These are phyloP conservation scores for Camellia lanceoleosa DNA, from an alignment of 148 eudicot genomes.

Conservation along the genomic window DNA sequence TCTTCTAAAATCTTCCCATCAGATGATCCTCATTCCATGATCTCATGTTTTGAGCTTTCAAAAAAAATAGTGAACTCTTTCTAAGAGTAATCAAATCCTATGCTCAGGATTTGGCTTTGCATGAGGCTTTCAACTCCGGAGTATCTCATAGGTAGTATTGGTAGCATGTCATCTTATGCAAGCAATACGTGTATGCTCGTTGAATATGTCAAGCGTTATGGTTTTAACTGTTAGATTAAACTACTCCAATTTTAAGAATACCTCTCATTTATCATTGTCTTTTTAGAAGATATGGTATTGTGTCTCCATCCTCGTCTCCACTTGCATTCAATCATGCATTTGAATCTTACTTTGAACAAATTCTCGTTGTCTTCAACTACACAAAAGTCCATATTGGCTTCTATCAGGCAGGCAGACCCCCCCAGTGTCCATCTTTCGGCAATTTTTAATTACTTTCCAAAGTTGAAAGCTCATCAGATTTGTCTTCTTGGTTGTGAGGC, in stretches of 20 bases:
- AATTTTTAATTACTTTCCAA: neutral
- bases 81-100: neutral
- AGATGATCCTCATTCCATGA: neutral
- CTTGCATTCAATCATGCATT: conserved; percentile 27
- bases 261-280: neutral
- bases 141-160: neutral
- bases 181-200: neutral
- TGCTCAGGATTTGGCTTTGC: neutral
- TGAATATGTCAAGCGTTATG: neutral
- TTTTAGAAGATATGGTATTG: conserved; percentile 6
- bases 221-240: neutral
- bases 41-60: neutral
- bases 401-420: conserved; percentile 24
- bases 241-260: neutral
- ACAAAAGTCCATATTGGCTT: conserved; percentile 31
- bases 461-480: conserved; percentile 12
- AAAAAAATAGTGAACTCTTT: neutral
- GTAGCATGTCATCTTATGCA: neutral
- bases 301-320: conserved; percentile 19
- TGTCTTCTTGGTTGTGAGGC: conserved; percentile 12
- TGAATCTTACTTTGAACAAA: conserved; percentile 21
- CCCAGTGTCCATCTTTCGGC: conserved; percentile 16
- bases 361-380: conserved; percentile 25
- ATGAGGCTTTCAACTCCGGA: neutral
- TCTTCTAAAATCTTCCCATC: neutral